Base-by-base conservation (phyloP, 345 rosid species). In the Litchi chinensis region DNA sequence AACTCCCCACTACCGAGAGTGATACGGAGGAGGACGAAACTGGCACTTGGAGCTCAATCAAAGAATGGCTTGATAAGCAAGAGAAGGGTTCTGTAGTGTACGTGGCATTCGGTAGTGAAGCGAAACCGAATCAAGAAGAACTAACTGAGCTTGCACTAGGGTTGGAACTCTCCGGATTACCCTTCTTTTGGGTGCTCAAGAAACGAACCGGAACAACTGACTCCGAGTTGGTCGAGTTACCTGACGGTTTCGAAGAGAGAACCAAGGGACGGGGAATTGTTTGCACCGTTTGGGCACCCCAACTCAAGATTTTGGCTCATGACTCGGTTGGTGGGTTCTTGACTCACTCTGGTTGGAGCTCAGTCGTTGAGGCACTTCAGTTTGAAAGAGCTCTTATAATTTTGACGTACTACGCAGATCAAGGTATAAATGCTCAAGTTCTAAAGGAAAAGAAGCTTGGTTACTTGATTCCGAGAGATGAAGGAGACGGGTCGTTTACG, bases 231-330 rank as follows among this genome's bases (percentile, higher is more conserved):
- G 22, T 22, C 12, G 67, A 57, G 64, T 68, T 79, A 59, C 82
- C 85, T 0, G 78, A 76, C 5, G 83, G 85, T 24, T 79, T 83
- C 24, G 75, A 72, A 48, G 80, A 72, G 39, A 59, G 85, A 71
- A 50, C 24, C 37, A 54, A 71, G 40, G 85, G 78, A 6, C 70
- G 75, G 1, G 83, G 83, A 3, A 6, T 76, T 13, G 77, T 73
- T 13, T 68, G 73, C 44, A 68, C 68, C 24, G 37, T 52, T 18
- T 79, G 86, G 86, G 83, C 83, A 2, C 77, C 79, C 0, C 85
- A 79, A 44, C 57, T 73, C 39, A 73, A 28, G 78, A 76, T 83
- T 0, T 21, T 83, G 54, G 54, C 43, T 40, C 83, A 79, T 0
- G 79, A 76, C 5, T 76, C 79, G 1, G 76, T 76, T 7, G 83